Evolutionary conservation across 148 eudicot genomes (phyloP), one percentile per base, ranked within the genome.

Genomic region (Camellia granthamiana): DNA sequence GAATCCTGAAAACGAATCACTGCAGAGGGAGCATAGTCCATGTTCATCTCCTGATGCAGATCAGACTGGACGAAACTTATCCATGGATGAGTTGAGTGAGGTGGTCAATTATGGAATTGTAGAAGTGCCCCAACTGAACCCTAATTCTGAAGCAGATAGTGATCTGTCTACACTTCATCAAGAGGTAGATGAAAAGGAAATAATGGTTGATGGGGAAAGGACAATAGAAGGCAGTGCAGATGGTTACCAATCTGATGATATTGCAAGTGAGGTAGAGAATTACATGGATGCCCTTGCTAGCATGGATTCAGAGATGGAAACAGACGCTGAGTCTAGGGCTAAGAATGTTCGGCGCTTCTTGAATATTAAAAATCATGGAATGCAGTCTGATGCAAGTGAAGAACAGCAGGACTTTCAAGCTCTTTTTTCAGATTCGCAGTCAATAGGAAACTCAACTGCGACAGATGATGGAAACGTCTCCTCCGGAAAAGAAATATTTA

Each of bases 281-380:
- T 96, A 90, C 59, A 82, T 90, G 84, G 99, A 96, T 86, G 99
- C 99, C 77, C 91, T 91, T 81, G 83, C 97, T 58, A 89, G 86
- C 30, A 92, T 93, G 80, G 99, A 92, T 65, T 88, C 95, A 80
- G 99, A 93, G 84, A 82, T 85, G 71, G 99, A 93, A 72, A 91
- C 91, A 55, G 99, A 95, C 74, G 81, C 84, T 52, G 98, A 96
- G 62, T 46, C 65, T 60, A 93, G 79, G 80, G 56, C 78, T 75
- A 90, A 86, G 84, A 72, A 77, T 76, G 75, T 74, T 79, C 81
- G 66, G 49, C 81, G 47, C 49, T 75, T 71, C 76, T 72, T 69
- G 74, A 78, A 84, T 83, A 71, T 65, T 30, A 69, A 80, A 66
- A 87, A 81, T 66, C 78, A 81, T 81, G 75, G 81, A 75, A 80